Base-by-base conservation (phyloP, 2,329 filamentous ascomycete species). In the Kalaharituber pfeilii region DNA sequence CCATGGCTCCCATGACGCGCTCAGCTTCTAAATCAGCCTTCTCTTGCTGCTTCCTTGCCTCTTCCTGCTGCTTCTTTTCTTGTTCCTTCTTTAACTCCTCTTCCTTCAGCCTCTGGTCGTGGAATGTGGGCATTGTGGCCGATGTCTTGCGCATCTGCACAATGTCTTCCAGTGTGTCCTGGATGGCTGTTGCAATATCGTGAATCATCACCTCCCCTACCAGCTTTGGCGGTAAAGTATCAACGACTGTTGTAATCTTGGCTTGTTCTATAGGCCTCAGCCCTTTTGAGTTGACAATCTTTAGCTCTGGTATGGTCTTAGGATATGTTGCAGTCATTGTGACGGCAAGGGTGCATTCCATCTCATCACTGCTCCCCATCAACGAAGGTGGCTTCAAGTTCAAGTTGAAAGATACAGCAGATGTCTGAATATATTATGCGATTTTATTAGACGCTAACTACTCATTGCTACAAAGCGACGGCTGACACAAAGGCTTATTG, bases 261-360 rank as follows among this genome's bases (percentile, higher is more conserved):
- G 71, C 69, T 64, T 71, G 49, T 20, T 57, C 55, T 25, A 52
- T 39, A 18, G 56, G 50, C 20, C 55, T 55, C 20, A 59, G 52
- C 15, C 47, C 52, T 36, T 56, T 54, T 18, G 55, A 51, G 39
- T 58, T 51, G 29, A 42, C 50, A 29, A 60, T 57, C 33, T 47
- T 50, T 39, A 60, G 26, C 44, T 53, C 45, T 5, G 58, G 58
- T n/a, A 30, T 71, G 1, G 86, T 84, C 65, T 86, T 94, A 3
- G 89, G 91, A 66, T 96, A 96, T 0, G 88, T 94, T 5, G 87
- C 84, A 7, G 86, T 91, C 60, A 96, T 72, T 54, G 84, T 81
- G 52, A 93, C 86, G 18, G 42, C 15, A 13, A 47, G 42, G n/a
- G 49, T 78, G 75, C n/a, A 96, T 70, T 1, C 78, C 79, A 36